These are phyloP conservation scores for Salix brachista DNA, from an alignment of 345 rosid genomes.

Conservation along the genomic window DNA sequence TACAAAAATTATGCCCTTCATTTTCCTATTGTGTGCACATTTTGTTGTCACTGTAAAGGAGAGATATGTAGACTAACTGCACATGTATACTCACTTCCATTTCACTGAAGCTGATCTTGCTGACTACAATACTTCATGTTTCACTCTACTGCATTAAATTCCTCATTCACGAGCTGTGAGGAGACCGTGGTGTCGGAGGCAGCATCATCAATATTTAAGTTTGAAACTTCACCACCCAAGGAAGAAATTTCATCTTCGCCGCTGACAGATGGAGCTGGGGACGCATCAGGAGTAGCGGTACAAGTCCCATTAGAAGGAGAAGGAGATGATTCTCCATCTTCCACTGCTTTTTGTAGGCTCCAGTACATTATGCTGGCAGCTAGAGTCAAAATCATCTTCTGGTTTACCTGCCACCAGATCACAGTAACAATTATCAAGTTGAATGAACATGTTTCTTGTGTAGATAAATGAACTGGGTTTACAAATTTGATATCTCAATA, in stretches of 20 bases:
- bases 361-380: constrained; percentile 93
- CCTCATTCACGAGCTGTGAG: constrained; percentile 47
- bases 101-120: not conserved
- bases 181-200: constrained; percentile 58
- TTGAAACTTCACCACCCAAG: constrained; percentile 52
- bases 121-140: not conserved
- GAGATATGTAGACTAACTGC: not conserved
- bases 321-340: constrained; percentile 43
- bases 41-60: not conserved
- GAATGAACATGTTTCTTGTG: not conserved
- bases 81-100: constrained; percentile 7
- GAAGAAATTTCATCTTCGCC: constrained; percentile 75
- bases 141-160: constrained; percentile 22
- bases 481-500: not conserved
- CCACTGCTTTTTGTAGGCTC: constrained; percentile 59
- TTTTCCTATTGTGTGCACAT: not conserved
- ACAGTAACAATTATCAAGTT: not conserved
- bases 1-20: not conserved
- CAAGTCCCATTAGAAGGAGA: constrained; percentile 33
- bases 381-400: constrained; percentile 81
- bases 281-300: constrained; percentile 49
- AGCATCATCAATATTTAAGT: constrained; percentile 52
- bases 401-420: constrained; percentile 63
- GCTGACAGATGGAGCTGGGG: constrained; percentile 62
- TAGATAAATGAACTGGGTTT: not conserved